A percentile compares a stretch with the other conserved stretches of the same genome.
phyloP scores from a whole-genome alignment of 75 land plant genomes.

The Adiantum capillusveneris region DNA sequence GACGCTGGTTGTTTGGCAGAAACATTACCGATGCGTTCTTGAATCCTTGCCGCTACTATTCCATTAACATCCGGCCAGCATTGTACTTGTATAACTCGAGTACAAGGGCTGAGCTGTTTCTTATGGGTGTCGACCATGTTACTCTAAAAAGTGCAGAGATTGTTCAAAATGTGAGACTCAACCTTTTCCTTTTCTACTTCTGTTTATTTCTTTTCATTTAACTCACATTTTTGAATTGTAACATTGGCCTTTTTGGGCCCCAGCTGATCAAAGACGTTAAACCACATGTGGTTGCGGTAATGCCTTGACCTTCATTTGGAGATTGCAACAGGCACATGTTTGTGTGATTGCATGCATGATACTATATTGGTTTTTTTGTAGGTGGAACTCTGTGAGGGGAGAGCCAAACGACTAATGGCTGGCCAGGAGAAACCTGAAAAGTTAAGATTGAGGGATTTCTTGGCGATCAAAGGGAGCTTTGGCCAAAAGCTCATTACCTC shows the following conservation, averaged over 20 bases:
- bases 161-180: not conserved
- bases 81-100: not conserved
- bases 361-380: not conserved
- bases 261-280: not conserved
- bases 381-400: not conserved
- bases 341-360: too few species aligned
- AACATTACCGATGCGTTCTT: too few species aligned
- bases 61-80: not conserved
- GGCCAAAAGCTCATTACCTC: conserved; percentile 20
- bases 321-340: too few species aligned
- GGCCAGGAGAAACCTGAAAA: not conserved
- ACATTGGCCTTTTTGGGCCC: not conserved
- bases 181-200: not conserved
- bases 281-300: not conserved
- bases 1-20: too few species aligned
- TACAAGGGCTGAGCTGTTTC: not conserved
- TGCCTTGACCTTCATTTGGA: too few species aligned
- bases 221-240: too few species aligned
- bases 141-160: not conserved
- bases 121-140: not conserved
- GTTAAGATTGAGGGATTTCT: not conserved
- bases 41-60: not conserved
- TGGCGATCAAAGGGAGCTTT: conserved; percentile 8
- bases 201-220: not conserved
- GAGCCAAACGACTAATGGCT: not conserved